phyloP scores from a whole-genome alignment of 768 basidiomycete genomes.

The Leccinum incarnatum region DNA sequence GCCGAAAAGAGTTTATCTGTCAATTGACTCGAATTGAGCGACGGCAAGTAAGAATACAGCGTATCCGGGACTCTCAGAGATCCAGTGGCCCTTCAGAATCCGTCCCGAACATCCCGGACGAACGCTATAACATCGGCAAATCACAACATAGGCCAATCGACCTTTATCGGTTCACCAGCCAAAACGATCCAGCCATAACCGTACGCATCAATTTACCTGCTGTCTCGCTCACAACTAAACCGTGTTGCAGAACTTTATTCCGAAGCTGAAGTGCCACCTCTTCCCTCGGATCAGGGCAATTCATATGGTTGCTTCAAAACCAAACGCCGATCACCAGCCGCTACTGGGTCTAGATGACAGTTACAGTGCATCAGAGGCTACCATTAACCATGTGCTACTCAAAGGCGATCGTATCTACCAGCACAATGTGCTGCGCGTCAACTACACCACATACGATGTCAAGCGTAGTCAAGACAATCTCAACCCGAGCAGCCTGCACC shows the following conservation, averaged over 20 bases:
- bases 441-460: too few relatives aligned
- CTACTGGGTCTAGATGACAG: too few relatives aligned
- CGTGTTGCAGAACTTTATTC: neutral
- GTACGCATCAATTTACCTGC: neutral
- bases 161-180: neutral
- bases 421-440: too few relatives aligned
- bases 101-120: neutral
- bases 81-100: neutral
- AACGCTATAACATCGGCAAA: too few relatives aligned
- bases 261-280: neutral
- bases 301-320: neutral
- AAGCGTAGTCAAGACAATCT: too few relatives aligned
- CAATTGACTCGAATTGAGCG: neutral
- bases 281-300: neutral
- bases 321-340: neutral
- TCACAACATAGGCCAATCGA: too few relatives aligned
- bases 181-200: neutral
- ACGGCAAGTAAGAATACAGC: neutral
- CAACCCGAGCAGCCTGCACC: too few relatives aligned
- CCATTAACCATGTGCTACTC: too few relatives aligned
- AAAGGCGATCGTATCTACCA: too few relatives aligned
- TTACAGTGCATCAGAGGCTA: too few relatives aligned
- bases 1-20: neutral
- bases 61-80: neutral
- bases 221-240: too few relatives aligned